Conservation (phyloP, 2,329 filamentous ascomycete genomes). For the Daldinia sp. region DNA sequence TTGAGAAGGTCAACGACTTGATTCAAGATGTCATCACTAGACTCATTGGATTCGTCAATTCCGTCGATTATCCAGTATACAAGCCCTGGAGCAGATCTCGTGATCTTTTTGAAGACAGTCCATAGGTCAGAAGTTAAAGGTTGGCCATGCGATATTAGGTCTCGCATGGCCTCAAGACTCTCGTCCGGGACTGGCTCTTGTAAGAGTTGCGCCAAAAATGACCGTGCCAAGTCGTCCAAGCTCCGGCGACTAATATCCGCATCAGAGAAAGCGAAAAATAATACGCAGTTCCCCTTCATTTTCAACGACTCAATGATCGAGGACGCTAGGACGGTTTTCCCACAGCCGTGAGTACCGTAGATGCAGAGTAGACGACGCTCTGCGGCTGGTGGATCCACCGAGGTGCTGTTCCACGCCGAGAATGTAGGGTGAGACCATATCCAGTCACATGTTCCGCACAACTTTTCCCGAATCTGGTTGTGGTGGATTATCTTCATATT, state of each 20-base stretch:
- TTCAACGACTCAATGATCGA: not conserved
- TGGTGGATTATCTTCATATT: not conserved
- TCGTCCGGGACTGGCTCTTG: not conserved
- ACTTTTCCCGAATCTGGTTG: not conserved
- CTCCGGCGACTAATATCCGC: not conserved
- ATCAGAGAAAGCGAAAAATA: not conserved
- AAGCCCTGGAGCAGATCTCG: not conserved
- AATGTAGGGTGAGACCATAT: not conserved
- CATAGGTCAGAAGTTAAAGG: not conserved
- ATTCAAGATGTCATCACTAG: not conserved
- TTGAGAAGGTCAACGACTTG: not conserved
- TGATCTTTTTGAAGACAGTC: not conserved
- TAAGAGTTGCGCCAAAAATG: not conserved
- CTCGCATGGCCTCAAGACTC: not conserved
- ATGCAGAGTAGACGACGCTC: not conserved
- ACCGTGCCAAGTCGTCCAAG: not conserved
- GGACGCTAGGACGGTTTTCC: not conserved
- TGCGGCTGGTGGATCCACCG: not conserved
- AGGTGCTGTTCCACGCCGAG: not conserved
- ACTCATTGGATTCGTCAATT: not conserved
- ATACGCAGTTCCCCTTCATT: not conserved
- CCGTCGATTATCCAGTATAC: not conserved
- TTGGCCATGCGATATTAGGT: not conserved
- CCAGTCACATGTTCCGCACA: not conserved
- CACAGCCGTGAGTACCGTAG: constrained; percentile 2